These are phyloP conservation scores for Stereocaulon alpinum DNA, from an alignment of 495 filamentous ascomycete species.

Conservation along the genomic window DNA sequence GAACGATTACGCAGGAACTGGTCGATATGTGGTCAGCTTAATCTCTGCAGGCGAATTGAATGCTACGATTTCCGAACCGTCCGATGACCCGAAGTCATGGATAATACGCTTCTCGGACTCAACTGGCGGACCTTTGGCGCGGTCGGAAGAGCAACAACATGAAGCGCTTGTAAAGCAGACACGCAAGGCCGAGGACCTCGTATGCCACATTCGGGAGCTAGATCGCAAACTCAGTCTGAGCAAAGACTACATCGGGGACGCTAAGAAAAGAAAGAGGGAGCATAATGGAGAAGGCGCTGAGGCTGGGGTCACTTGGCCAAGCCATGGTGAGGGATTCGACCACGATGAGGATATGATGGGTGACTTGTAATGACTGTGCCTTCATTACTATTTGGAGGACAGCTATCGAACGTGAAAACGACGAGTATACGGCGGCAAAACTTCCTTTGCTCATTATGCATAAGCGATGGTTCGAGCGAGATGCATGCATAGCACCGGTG, in stretches of 20 bases:
- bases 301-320: conserved; percentile 14
- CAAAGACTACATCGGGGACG: conserved; percentile 47
- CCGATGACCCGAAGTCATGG: conserved; percentile 34
- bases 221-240: conserved; percentile 47
- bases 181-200: conserved; percentile 32
- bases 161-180: conserved; percentile 30
- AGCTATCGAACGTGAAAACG: too few relatives aligned
- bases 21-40: conserved; percentile 40
- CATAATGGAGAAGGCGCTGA: conserved; percentile 23
- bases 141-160: conserved; percentile 37
- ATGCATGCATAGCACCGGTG: conserved; percentile 13
- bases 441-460: not conserved
- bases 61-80: conserved; percentile 41
- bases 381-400: not conserved
- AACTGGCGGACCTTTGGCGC: conserved; percentile 15
- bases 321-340: conserved; percentile 31
- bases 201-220: conserved; percentile 36
- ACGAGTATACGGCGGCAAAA: not conserved
- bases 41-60: conserved; percentile 46
- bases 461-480: not conserved
- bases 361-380: conserved; percentile 26
- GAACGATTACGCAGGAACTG: conserved; percentile 34
- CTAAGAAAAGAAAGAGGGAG: conserved; percentile 37
- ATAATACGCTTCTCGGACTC: conserved; percentile 30
- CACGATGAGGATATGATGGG: conserved; percentile 65